These are phyloP conservation scores for Schizosaccharomyces osmophilus DNA, from an alignment of 805 yeast genomes.

Conservation along the genomic window DNA sequence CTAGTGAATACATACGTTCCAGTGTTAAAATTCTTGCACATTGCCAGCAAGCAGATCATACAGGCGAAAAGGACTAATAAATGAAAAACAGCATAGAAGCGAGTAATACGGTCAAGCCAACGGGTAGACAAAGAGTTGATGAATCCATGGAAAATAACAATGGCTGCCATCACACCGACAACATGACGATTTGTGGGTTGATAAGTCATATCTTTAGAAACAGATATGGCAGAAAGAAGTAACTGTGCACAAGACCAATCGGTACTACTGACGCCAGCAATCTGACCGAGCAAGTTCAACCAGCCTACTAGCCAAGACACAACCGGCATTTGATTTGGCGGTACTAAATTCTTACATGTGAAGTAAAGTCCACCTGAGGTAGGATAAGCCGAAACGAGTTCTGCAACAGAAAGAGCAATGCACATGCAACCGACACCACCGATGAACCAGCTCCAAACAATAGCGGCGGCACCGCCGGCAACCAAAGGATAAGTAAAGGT, in stretches of 20 bases:
- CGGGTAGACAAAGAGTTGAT: slow-evolving; percentile 29
- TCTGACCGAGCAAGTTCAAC: slow-evolving; percentile 6
- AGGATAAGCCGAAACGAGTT: slow-evolving; percentile 8
- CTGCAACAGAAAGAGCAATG: slow-evolving; percentile 4
- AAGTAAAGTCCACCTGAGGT: slow-evolving; percentile 10
- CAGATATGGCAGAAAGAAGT: slow-evolving; percentile 13
- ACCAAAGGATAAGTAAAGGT: slow-evolving; percentile 23
- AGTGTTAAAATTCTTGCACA: slow-evolving; percentile 24
- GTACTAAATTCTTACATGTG: slow-evolving; percentile 10
- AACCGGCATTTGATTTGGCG: slow-evolving; percentile 9
- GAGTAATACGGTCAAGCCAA: slow-evolving; percentile 25
- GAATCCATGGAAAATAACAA: slow-evolving; percentile 24
- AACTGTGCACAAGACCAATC: slow-evolving; percentile 16
- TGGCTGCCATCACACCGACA: slow-evolving; percentile 28
- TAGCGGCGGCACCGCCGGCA: slow-evolving; percentile 40
- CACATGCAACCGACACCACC: slow-evolving; percentile 24
- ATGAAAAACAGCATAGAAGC: slow-evolving; percentile 25
- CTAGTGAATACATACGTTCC: slow-evolving; percentile 25
- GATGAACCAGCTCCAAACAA: slow-evolving; percentile 38
- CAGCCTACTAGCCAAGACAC: slow-evolving; percentile 11
- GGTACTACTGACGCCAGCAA: slow-evolving; percentile 16
- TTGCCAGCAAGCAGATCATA: slow-evolving; percentile 29
- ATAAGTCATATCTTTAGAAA: slow-evolving; percentile 12
- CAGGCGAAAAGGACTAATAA: slow-evolving; percentile 26
- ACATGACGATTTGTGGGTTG: slow-evolving; percentile 18